Conservation (phyloP, 2,329 filamentous ascomycete genomes). For the Coccinonectria pachysandricola region DNA sequence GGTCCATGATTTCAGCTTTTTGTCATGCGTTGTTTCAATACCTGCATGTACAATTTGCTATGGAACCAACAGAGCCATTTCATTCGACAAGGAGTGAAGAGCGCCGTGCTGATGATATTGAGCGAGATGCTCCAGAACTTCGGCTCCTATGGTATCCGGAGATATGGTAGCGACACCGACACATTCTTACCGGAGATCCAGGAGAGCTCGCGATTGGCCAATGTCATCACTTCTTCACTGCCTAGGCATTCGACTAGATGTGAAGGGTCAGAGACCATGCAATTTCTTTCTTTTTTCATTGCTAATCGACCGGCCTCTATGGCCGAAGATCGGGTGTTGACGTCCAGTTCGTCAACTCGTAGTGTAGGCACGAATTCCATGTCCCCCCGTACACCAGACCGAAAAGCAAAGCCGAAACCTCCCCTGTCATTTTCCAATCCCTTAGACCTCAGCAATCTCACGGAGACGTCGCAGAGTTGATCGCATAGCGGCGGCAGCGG, state of each 20-base stretch:
- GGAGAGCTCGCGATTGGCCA: constrained; percentile 12
- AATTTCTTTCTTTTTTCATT: constrained; percentile 30
- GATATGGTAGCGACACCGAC: no score
- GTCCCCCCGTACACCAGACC: constrained; percentile 35
- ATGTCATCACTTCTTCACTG: no score
- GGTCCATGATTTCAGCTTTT: no score
- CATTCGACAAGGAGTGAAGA: no score
- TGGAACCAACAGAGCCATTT: no score
- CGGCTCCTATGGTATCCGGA: no score
- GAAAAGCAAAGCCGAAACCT: constrained; percentile 34
- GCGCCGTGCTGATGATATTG: no score
- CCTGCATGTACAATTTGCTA: no score
- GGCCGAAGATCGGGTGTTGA: constrained; percentile 30
- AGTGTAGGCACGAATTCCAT: constrained; percentile 34
- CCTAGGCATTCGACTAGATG: no score
- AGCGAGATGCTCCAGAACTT: no score
- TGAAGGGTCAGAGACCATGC: constrained; percentile 25
- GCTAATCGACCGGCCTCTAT: constrained; percentile 33
- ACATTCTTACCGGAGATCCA: no score
- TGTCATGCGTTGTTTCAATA: no score
- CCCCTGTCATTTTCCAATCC: constrained; percentile 21
- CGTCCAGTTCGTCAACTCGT: constrained; percentile 31
- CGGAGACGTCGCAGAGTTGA: constrained; percentile 95
- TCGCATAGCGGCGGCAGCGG: constrained; percentile 85
- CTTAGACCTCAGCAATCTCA: constrained; percentile 93